phyloP scores from a whole-genome alignment of 2,329 filamentous ascomycete genomes.

The Stagonosporopsis tanaceti region DNA sequence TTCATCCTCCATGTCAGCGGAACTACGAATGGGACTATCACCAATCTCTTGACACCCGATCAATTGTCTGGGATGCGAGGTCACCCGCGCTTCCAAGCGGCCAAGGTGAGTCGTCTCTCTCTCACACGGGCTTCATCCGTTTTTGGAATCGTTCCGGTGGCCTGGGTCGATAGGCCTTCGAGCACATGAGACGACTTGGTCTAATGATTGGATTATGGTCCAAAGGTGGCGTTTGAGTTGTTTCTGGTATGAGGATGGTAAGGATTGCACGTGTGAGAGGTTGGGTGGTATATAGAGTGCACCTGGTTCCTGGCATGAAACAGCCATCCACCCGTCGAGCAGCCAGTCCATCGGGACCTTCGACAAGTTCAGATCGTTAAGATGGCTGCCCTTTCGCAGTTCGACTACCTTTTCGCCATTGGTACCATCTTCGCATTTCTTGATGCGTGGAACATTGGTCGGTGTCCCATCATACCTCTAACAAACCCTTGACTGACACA shows the following conservation, averaged over 20 bases:
- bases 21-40: conserved; percentile 17
- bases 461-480: not conserved
- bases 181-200: conserved; percentile 26
- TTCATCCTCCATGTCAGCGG: conserved; percentile 23
- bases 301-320: conserved; percentile 4
- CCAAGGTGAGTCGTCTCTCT: conserved; percentile 20
- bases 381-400: conserved; percentile 58
- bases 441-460: conserved; percentile 72
- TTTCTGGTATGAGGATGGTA: conserved; percentile 5
- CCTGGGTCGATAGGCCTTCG: conserved; percentile 7
- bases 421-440: conserved; percentile 71
- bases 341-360: conserved; percentile 19
- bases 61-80: conserved; percentile 5
- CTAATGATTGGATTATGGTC: conserved; percentile 22
- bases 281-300: conserved; percentile 26
- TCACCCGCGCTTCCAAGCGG: conserved; percentile 19
- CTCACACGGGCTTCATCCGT: conserved; percentile 4
- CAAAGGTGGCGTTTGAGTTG: conserved; percentile 17
- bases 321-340: conserved; percentile 19
- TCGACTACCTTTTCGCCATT: conserved; percentile 70
- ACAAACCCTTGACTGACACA: not conserved
- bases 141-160: conserved; percentile 10
- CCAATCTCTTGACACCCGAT: conserved; percentile 8
- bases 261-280: conserved; percentile 6
- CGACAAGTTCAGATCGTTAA: conserved; percentile 19